phyloP scores from a whole-genome alignment of 2,329 filamentous ascomycete species.

The Aspergillus transmontanensis region DNA sequence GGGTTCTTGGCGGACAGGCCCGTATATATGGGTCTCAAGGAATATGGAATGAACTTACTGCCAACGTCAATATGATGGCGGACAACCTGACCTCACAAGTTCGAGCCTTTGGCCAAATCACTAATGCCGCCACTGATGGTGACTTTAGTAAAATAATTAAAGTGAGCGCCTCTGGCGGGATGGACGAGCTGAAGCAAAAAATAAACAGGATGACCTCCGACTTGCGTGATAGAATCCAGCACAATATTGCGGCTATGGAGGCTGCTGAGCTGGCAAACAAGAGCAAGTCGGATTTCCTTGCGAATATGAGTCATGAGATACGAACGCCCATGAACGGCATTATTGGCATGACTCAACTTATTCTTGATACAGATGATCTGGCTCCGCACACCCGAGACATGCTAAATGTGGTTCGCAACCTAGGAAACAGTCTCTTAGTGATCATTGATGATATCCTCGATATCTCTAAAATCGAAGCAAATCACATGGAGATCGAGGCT shows the following conservation, averaged over 20 bases:
- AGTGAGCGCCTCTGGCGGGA: slow-evolving; percentile 94
- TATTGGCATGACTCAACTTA: slow-evolving; percentile 96
- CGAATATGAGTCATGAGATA: slow-evolving; percentile 52
- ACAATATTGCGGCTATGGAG: slow-evolving; percentile 92
- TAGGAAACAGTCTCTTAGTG: slow-evolving; percentile 92
- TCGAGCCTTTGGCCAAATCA: slow-evolving; percentile 95
- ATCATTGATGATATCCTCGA: slow-evolving; percentile 84
- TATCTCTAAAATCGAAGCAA: slow-evolving; percentile 81
- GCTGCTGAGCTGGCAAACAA: slow-evolving; percentile 95
- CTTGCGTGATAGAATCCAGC: slow-evolving; percentile 90
- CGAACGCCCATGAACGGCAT: slow-evolving; percentile 97
- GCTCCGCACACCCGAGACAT: slow-evolving; percentile 96
- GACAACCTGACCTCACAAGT: slow-evolving; percentile 91
- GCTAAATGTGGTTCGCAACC: slow-evolving; percentile 95
- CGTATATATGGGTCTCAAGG: slow-evolving; percentile 91
- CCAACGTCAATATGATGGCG: slow-evolving; percentile 93
- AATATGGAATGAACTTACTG: slow-evolving; percentile 97
- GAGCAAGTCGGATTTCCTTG: slow-evolving; percentile 92
- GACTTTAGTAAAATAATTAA: slow-evolving; percentile 97
- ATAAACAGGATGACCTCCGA: slow-evolving; percentile 99
- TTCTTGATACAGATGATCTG: slow-evolving; percentile 89
- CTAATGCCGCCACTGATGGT: slow-evolving; percentile 91
- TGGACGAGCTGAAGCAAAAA: slow-evolving; percentile 98
- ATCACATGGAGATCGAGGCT: slow-evolving; percentile 96
- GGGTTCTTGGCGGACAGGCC: slow-evolving; percentile 98